phyloP scores from a whole-genome alignment of 1,284 basidiomycete genomes.

The Lignosus rhinocerotis region DNA sequence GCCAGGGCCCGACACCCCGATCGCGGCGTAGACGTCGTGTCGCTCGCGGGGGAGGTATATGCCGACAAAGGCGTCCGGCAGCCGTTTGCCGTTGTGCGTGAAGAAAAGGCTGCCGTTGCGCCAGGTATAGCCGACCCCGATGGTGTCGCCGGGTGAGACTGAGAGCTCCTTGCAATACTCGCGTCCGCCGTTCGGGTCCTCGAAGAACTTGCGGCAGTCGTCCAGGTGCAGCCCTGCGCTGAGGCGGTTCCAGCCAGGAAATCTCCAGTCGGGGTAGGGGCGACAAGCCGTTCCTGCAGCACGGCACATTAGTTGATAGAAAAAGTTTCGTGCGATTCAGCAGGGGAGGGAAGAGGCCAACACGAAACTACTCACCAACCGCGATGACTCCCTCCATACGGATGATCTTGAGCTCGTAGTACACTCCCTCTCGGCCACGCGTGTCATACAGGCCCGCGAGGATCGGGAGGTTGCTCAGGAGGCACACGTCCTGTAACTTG shows the following conservation, averaged over 20 bases:
- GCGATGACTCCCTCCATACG: slow-evolving; percentile 61
- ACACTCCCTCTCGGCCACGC: slow-evolving; percentile 53
- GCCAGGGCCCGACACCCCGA: slow-evolving; percentile 53
- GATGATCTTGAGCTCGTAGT: slow-evolving; percentile 60
- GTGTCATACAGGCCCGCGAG: slow-evolving; percentile 59
- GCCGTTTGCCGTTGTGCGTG: slow-evolving; percentile 63
- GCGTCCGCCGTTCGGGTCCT: slow-evolving; percentile 62
- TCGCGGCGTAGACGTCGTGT: slow-evolving; percentile 63
- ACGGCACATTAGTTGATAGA: no score
- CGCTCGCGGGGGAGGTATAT: slow-evolving; percentile 51
- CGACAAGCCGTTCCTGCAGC: slow-evolving; percentile 60
- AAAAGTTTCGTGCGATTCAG: no score
- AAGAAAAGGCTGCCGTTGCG: slow-evolving; percentile 55
- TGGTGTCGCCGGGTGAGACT: slow-evolving; percentile 46
- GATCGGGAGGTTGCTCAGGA: slow-evolving; percentile 64
- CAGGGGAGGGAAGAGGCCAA: neutral
- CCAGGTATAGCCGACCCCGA: slow-evolving; percentile 68
- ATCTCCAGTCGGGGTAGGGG: slow-evolving; percentile 63
- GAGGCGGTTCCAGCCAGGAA: slow-evolving; percentile 73
- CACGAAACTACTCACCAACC: slow-evolving; percentile 42
- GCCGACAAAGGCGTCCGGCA: slow-evolving; percentile 58
- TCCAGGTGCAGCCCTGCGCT: slow-evolving; percentile 69
- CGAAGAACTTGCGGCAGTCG: slow-evolving; percentile 71
- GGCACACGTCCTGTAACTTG: slow-evolving; percentile 50
- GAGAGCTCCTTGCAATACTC: slow-evolving; percentile 43